phyloP scores from a whole-genome alignment of 1,284 basidiomycete genomes.

The Ceratorhiza oryzae-sativae region DNA sequence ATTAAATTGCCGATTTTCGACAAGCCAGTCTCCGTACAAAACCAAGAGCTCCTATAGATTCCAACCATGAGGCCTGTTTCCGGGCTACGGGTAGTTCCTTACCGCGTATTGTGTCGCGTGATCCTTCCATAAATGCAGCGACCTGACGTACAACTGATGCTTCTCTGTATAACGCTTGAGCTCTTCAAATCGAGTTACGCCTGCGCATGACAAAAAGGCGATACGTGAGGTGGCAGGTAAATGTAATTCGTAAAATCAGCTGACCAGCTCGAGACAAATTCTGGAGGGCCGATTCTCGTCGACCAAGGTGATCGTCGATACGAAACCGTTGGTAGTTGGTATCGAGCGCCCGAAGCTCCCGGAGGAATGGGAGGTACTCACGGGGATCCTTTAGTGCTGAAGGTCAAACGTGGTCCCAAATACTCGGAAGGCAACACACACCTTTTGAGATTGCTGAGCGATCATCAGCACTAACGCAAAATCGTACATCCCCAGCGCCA shows the following conservation, averaged over 20 bases:
- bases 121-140: constrained; percentile 74
- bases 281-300: constrained; percentile 75
- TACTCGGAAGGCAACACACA: constrained; percentile 48
- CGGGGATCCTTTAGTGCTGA: constrained; percentile 78
- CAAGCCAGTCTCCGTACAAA: constrained; percentile 88
- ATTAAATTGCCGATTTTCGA: constrained; percentile 81
- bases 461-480: constrained; percentile 95
- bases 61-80: neutral
- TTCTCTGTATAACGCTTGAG: constrained; percentile 80
- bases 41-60: constrained; percentile 64
- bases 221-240: constrained; percentile 3
- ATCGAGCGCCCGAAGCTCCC: constrained; percentile 83
- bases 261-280: constrained; percentile 79
- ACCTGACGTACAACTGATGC: constrained; percentile 78
- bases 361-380: constrained; percentile 96
- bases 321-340: constrained; percentile 85
- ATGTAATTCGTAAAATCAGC: constrained; percentile 38
- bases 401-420: neutral
- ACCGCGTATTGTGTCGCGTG: constrained; percentile 69
- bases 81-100: constrained; percentile 47
- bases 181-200: constrained; percentile 72
- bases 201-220: neutral
- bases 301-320: constrained; percentile 89
- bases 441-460: constrained; percentile 97
- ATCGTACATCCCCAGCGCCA: constrained; percentile 98